A percentile compares a stretch with the other conserved stretches of the same genome.
Conservation (phyloP, 805 yeast genomes). For the Candida ascalaphidarum region DNA sequence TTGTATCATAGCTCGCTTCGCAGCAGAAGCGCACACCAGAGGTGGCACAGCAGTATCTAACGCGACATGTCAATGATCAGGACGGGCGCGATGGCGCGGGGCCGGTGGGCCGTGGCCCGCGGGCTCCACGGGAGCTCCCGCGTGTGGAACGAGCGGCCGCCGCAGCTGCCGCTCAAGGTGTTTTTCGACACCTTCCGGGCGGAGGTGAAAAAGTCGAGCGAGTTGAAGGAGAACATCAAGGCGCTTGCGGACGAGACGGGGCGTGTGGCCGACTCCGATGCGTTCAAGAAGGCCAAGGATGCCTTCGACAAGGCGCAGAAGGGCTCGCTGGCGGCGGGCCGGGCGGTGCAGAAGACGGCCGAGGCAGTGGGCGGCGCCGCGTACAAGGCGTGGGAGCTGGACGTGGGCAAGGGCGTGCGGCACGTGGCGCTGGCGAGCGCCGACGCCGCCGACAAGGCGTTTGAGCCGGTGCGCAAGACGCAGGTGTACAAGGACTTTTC, state of each 20-base stretch:
- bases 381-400: slow-evolving; percentile 90
- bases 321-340: slow-evolving; percentile 55
- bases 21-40: too few relatives aligned
- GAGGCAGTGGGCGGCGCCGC: slow-evolving; percentile 88
- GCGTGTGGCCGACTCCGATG: slow-evolving; percentile 85
- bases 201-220: slow-evolving; percentile 87
- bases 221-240: slow-evolving; percentile 85
- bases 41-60: too few relatives aligned
- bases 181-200: slow-evolving; percentile 85
- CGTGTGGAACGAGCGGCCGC: too few relatives aligned
- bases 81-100: too few relatives aligned
- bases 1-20: too few relatives aligned
- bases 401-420: slow-evolving; percentile 85
- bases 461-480: slow-evolving; percentile 91
- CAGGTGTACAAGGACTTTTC: slow-evolving; percentile 81
- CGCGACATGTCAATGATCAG: too few relatives aligned
- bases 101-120: too few relatives aligned
- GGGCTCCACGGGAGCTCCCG: too few relatives aligned
- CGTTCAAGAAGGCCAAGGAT: slow-evolving; percentile 86
- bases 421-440: slow-evolving; percentile 77
- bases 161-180: slow-evolving; percentile 80
- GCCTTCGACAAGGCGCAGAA: slow-evolving; percentile 84
- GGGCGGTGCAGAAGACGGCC: slow-evolving; percentile 83
- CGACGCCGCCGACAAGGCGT: slow-evolving; percentile 75
- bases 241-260: slow-evolving; percentile 96